Evolutionary conservation across 768 basidiomycete genomes (phyloP).

Genomic region (Hirschioporus abietinus): DNA sequence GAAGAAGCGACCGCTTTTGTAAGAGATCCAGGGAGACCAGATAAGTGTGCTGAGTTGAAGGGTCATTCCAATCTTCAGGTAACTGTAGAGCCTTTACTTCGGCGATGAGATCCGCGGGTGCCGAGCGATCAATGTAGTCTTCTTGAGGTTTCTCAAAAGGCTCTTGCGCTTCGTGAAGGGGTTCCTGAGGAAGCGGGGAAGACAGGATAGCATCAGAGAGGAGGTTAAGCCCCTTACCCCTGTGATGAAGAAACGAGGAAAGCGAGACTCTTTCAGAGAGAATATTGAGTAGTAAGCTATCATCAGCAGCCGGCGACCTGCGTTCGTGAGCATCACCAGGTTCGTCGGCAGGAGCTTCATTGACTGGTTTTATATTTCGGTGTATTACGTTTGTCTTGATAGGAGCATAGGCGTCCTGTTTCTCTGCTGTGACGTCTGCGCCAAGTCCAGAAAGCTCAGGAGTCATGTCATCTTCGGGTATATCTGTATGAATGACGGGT

Average conservation of each 20-base stretch:
- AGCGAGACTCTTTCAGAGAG: not conserved
- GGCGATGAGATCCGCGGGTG: not conserved
- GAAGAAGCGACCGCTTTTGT: conserved; percentile 60
- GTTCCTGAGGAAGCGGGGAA: not conserved
- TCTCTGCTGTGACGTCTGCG: not conserved
- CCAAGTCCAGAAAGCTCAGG: not conserved
- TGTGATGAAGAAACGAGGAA: not conserved
- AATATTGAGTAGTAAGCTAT: not conserved
- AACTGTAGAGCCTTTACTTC: conserved; percentile 37
- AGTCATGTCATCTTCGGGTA: not conserved
- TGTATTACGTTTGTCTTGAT: not conserved
- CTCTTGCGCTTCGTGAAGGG: not conserved
- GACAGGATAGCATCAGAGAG: not conserved
- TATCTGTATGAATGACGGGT: not conserved
- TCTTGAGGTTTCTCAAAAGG: conserved; percentile 21
- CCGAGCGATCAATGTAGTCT: conserved; percentile 17
- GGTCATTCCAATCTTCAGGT: conserved; percentile 27
- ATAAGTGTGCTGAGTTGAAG: conserved; percentile 50
- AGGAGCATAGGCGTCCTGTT: not conserved
- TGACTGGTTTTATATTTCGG: not conserved
- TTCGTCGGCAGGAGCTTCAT: not conserved
- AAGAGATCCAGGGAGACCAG: conserved; percentile 64
- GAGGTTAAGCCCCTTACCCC: not conserved
- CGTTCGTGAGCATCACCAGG: not conserved
- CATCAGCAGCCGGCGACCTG: not conserved